These are phyloP conservation scores for Backusella mclennaniae DNA, from an alignment of 192 early-diverging fungal genomes.

Conservation along the genomic window DNA sequence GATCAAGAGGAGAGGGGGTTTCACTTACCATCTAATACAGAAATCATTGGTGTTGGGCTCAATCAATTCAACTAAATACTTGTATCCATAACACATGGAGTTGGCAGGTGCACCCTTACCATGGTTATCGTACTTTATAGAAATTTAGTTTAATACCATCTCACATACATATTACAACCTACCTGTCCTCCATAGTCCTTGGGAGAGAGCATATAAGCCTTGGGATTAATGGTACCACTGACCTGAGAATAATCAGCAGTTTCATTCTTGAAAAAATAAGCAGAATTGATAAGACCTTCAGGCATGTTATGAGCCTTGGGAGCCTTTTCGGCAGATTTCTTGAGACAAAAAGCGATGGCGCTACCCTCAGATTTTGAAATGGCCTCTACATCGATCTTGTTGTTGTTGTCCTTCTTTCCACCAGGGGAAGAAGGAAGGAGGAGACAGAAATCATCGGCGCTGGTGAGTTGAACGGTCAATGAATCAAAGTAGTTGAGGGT, in stretches of 20 bases:
- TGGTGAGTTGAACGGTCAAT: conserved; percentile 17
- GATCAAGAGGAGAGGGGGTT: background rate
- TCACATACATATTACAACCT: background rate
- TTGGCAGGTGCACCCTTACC: conserved; percentile 23
- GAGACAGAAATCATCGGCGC: conserved; percentile 27
- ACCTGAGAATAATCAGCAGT: conserved; percentile 38
- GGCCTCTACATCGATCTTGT: conserved; percentile 23
- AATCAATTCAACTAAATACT: conserved; percentile 36
- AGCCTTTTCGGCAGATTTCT: conserved; percentile 12
- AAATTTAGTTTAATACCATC: too few species aligned
- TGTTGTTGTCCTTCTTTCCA: conserved; percentile 20
- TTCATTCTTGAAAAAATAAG: conserved; percentile 23
- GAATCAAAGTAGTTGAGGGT: background rate
- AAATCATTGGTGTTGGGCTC: conserved; percentile 36
- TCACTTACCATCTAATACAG: conserved; percentile 39
- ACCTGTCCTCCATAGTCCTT: conserved; percentile 36
- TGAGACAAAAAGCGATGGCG: conserved; percentile 49
- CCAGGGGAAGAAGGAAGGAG: conserved; percentile 42
- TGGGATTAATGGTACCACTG: conserved; percentile 31
- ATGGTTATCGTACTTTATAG: conserved; percentile 31
- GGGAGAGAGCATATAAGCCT: conserved; percentile 23
- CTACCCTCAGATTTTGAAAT: conserved; percentile 44
- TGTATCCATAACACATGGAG: conserved; percentile 31
- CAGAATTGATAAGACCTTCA: conserved; percentile 20
- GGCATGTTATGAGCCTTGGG: conserved; percentile 38